Base-by-base conservation (phyloP, 441 rosid genomes). In the Syzygium malaccense region DNA sequence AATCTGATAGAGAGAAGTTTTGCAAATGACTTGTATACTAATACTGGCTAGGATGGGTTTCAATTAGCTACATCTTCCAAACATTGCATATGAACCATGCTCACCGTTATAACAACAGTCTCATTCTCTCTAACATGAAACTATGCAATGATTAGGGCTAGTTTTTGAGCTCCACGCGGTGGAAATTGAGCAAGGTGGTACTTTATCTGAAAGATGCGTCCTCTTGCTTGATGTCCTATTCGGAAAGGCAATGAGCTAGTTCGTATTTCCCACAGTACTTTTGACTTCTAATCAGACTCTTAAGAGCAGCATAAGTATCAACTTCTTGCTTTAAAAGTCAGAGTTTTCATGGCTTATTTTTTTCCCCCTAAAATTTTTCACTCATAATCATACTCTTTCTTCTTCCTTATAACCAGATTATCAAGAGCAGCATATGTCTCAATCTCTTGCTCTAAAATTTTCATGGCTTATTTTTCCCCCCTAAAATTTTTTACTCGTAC, bases 101-200 rank as follows among this genome's bases (percentile, higher is more conserved):
- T 41, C 45, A 41, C 45, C 8, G 3, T 23, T 23, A 20, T 8
- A 56, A 56, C 60, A 56, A 56, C 5, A 8, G 5, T 56, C 26
- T 23, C 2, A 56, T 26, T 26, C 37, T 64, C 37, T 64, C 37
- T 15, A 64, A 0, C 71, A 7, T n/a, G 71, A 30, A 6, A 30
- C 0, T 3, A n/a, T 14, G 11, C 71, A 32, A 18, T 18, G 33
- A 66, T 68, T 32, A 32, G 0, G 25, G 25, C 7, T 19, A 33
- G 14, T 9, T 33, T 4, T 32, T 18, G 0, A 32, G 45, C 14
- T 18, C 2, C 1, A 8, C 25, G 9, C 0, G 10, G 45, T 2
- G 45, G 79, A 68, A 68, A 1, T 68, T 33, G 45, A 68, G 26
- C 26, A 19, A 32, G 26, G 26, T 8, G 0, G 75, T 64, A 0